phyloP scores from a whole-genome alignment of 306 rosid species.

The Coriaria nepalensis region DNA sequence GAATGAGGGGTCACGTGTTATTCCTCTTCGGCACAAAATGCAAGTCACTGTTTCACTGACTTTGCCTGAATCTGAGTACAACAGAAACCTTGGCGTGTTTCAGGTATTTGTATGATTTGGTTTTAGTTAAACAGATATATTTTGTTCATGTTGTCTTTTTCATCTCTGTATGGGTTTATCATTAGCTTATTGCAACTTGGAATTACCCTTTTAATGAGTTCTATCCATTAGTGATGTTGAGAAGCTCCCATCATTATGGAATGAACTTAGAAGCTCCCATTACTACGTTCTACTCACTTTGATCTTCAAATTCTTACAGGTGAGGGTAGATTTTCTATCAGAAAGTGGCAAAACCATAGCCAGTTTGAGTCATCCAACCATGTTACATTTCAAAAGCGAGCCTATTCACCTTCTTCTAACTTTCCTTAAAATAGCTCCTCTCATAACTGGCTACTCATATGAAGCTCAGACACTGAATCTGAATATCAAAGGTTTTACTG shows the following conservation, averaged over 20 bases:
- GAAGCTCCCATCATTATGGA: too few species aligned
- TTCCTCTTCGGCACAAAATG: constrained; percentile 40
- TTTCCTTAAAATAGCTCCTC: constrained; percentile 53
- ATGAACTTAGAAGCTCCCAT: too few species aligned
- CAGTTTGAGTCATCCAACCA: constrained; percentile 61
- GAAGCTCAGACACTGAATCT: constrained; percentile 56
- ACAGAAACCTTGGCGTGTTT: constrained; percentile 71
- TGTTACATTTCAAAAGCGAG: constrained; percentile 65
- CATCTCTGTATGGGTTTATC: too few species aligned
- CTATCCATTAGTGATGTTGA: too few species aligned
- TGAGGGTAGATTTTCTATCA: constrained; percentile 46
- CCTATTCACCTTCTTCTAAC: constrained; percentile 53
- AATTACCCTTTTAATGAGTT: too few species aligned
- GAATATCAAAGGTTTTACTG: constrained; percentile 47
- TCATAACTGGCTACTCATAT: constrained; percentile 46
- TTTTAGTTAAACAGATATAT: constrained; percentile 2
- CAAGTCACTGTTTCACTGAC: constrained; percentile 28
- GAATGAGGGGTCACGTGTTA: constrained; percentile 20
- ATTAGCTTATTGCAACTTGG: too few species aligned
- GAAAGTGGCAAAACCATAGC: constrained; percentile 47
- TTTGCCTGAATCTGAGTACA: constrained; percentile 69
- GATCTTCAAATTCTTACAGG: constrained; percentile 19
- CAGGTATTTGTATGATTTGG: constrained; percentile 34
- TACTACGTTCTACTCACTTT: too few species aligned
- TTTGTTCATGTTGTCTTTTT: too few species aligned